phyloP scores from a whole-genome alignment of 2,329 filamentous ascomycete genomes.

The Sporothrix protearum region DNA sequence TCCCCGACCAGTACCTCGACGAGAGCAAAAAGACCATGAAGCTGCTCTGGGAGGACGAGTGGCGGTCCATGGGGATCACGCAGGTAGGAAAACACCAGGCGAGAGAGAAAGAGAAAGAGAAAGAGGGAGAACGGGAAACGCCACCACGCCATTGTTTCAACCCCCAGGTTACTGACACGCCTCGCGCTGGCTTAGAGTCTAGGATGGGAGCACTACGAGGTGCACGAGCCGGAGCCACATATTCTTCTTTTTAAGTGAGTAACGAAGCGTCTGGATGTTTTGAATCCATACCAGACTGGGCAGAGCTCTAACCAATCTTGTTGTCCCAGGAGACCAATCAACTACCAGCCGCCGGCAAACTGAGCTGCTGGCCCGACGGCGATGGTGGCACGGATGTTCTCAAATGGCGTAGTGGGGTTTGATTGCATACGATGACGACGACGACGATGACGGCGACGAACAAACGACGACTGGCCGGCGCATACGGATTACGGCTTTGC shows the following conservation, averaged over 20 bases:
- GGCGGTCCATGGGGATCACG: conserved; percentile 94
- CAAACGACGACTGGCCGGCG: neutral
- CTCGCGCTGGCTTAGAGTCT: conserved; percentile 66
- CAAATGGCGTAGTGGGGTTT: neutral
- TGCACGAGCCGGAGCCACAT: conserved; percentile 97
- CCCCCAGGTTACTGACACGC: neutral
- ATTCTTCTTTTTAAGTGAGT: conserved; percentile 97
- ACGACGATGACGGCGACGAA: conserved; percentile 12
- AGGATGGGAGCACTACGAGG: conserved; percentile 99
- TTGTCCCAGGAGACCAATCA: conserved; percentile 68
- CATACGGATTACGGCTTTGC: neutral
- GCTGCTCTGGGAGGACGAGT: conserved; percentile 96
- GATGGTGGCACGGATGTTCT: neutral
- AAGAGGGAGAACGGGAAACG: neutral
- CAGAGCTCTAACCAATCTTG: conserved; percentile 13
- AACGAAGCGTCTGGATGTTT: neutral
- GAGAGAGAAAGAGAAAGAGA: neutral
- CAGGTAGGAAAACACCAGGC: conserved; percentile 59
- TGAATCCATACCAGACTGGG: neutral
- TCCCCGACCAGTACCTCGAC: conserved; percentile 68
- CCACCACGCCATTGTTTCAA: conserved; percentile 5
- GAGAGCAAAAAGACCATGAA: conserved; percentile 86
- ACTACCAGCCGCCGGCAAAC: conserved; percentile 66
- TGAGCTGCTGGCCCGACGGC: neutral
- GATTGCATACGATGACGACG: conserved; percentile 15